These are phyloP conservation scores for Penicillium samsonianum DNA, from an alignment of 495 filamentous ascomycete genomes.

Conservation along the genomic window DNA sequence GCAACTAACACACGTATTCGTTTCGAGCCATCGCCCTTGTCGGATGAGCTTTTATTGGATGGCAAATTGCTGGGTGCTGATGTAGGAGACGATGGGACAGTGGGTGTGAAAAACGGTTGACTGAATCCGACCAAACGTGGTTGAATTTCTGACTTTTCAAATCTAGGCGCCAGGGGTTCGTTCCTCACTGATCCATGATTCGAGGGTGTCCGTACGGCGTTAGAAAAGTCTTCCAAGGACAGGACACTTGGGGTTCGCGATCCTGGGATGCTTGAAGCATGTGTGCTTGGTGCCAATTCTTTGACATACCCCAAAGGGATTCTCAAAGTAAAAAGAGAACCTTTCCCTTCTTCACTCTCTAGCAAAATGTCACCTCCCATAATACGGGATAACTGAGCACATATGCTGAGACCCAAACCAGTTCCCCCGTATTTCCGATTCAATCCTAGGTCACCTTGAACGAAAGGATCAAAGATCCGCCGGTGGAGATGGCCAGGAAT, in stretches of 20 bases:
- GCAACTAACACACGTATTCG: conserved; percentile 83
- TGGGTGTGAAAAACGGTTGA: conserved; percentile 79
- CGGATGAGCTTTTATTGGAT: conserved; percentile 45
- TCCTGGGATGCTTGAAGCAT: conserved; percentile 24
- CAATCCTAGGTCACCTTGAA: conserved; percentile 85
- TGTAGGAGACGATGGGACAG: conserved; percentile 39
- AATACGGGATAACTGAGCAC: conserved; percentile 75
- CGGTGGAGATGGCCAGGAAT: conserved; percentile 75
- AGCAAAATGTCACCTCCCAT: conserved; percentile 80
- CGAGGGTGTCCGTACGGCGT: conserved; percentile 27
- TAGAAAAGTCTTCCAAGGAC: conserved; percentile 34
- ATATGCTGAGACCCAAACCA: conserved; percentile 88
- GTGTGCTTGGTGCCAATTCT: conserved; percentile 58
- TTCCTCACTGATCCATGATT: conserved; percentile 26
- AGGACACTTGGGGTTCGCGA: conserved; percentile 34
- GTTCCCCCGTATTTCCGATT: conserved; percentile 91
- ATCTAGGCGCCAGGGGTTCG: conserved; percentile 25
- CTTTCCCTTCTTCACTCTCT: conserved; percentile 69
- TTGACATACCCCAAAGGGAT: conserved; percentile 80
- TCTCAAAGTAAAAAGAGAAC: conserved; percentile 83
- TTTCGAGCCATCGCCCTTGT: conserved; percentile 40
- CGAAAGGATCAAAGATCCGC: conserved; percentile 93
- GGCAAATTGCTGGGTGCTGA: conserved; percentile 31
- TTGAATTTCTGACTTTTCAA: conserved; percentile 52
- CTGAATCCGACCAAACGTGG: conserved; percentile 81